Conservation (phyloP, 345 rosid genomes). For the Carallia brachiata region DNA sequence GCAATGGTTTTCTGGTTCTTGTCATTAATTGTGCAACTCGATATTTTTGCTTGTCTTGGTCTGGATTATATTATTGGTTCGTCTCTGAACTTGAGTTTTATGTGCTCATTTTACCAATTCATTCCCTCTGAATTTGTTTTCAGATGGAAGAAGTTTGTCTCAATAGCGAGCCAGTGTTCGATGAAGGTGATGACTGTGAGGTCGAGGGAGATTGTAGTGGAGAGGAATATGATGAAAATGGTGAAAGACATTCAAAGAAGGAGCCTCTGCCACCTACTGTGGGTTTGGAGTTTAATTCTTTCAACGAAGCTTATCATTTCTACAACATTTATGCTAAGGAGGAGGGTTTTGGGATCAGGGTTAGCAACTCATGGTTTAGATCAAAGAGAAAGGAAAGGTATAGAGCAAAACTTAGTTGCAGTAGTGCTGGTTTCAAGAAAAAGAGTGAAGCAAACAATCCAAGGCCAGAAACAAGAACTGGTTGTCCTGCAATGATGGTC, state of each 20-base stretch:
- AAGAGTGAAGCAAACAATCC: constrained; percentile 59
- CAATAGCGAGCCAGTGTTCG: constrained; percentile 32
- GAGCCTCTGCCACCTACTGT: constrained; percentile 67
- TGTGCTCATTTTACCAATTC: too few relatives aligned
- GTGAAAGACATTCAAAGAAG: constrained; percentile 35
- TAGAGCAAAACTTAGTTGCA: constrained; percentile 78
- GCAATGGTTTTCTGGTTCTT: too few relatives aligned
- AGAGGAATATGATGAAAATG: constrained; percentile 32
- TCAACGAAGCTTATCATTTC: constrained; percentile 78
- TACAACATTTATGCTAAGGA: constrained; percentile 75
- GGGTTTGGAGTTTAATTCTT: constrained; percentile 83
- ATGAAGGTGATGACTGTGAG: constrained; percentile 26
- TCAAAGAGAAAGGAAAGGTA: constrained; percentile 63
- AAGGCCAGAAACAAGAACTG: constrained; percentile 72
- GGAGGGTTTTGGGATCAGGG: constrained; percentile 70
- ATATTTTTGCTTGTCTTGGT: too few relatives aligned
- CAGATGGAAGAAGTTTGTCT: constrained; percentile 37
- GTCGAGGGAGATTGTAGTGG: constrained; percentile 26
- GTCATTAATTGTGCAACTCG: too few relatives aligned
- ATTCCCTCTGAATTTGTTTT: background rate
- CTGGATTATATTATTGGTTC: too few relatives aligned
- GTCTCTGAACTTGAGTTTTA: too few relatives aligned
- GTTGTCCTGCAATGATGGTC: constrained; percentile 81
- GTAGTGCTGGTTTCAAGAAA: constrained; percentile 77
- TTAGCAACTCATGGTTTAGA: constrained; percentile 84